Conservation (phyloP, 1,284 basidiomycete genomes). For the Afroboletus lepidellus region DNA sequence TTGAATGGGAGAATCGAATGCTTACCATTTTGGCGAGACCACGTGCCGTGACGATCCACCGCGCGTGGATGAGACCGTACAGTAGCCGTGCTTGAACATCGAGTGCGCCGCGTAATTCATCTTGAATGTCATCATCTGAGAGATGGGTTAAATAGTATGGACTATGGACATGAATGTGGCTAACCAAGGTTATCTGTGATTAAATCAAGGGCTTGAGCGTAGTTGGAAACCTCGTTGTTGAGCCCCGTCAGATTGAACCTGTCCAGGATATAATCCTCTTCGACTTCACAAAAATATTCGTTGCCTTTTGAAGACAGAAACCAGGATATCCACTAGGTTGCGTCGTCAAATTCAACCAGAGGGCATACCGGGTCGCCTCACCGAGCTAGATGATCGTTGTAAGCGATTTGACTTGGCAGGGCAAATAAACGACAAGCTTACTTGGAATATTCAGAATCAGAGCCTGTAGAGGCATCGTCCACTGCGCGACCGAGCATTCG, state of each 20-base stretch:
- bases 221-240: constrained; percentile 95
- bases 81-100: constrained; percentile 88
- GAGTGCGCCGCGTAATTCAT: constrained; percentile 76
- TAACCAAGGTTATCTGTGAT: constrained; percentile 91
- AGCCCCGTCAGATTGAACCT: constrained; percentile 97
- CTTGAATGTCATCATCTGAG: constrained; percentile 76
- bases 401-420: constrained; percentile 9
- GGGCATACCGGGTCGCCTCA: constrained; percentile 28
- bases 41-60: constrained; percentile 93
- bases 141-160: constrained; percentile 1
- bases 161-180: constrained; percentile 23
- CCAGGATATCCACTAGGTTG: constrained; percentile 90
- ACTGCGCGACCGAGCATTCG: constrained; percentile 50
- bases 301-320: constrained; percentile 95
- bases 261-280: constrained; percentile 98
- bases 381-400: constrained; percentile 39
- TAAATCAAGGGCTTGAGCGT: constrained; percentile 89
- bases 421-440: constrained; percentile 36
- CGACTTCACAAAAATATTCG: constrained; percentile 99
- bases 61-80: constrained; percentile 95
- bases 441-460: constrained; percentile 89
- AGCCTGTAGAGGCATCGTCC: constrained; percentile 85
- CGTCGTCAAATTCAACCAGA: constrained; percentile 18
- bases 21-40: constrained; percentile 94
- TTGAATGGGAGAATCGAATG: constrained; percentile 1